A percentile compares a stretch with the other conserved stretches of the same genome.
phyloP scores from a whole-genome alignment of 1,139 yeast genomes.

The Diutina sp. region DNA sequence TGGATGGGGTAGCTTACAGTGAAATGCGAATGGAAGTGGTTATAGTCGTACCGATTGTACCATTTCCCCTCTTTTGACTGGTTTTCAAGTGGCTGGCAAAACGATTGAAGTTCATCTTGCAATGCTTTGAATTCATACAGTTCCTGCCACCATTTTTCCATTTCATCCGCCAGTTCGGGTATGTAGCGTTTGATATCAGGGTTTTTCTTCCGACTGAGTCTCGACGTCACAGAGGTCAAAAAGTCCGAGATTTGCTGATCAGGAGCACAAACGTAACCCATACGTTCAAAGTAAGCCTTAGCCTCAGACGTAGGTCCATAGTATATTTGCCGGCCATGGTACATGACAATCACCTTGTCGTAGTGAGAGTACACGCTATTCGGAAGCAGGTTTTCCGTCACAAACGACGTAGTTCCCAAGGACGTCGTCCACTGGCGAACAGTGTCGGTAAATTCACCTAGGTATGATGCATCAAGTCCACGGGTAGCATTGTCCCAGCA shows the following conservation, averaged over 20 bases:
- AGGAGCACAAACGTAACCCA: conserved; percentile 51
- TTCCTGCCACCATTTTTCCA: conserved; percentile 50
- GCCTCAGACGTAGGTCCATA: conserved; percentile 46
- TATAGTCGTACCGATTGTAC: background rate
- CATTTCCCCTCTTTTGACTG: background rate
- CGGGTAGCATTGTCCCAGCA: conserved; percentile 70
- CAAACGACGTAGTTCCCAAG: conserved; percentile 42
- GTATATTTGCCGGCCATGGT: conserved; percentile 45
- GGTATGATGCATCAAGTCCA: conserved; percentile 56
- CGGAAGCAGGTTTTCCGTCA: conserved; percentile 56
- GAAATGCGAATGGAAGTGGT: background rate
- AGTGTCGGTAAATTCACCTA: background rate
- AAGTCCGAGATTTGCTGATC: conserved; percentile 58
- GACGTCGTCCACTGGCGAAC: conserved; percentile 9
- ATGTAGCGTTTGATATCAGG: conserved; percentile 8
- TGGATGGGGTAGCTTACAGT: background rate
- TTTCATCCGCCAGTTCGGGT: conserved; percentile 60
- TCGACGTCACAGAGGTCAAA: conserved; percentile 47
- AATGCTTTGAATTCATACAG: conserved; percentile 35
- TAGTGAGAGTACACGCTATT: conserved; percentile 49
- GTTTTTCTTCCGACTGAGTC: background rate
- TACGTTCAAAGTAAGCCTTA: conserved; percentile 37
- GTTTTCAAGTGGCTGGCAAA: background rate
- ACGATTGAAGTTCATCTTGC: conserved; percentile 23
- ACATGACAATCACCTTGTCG: conserved; percentile 52